These are phyloP conservation scores for Phytophthora quininea DNA, from an alignment of 352 stramenopile species.

Conservation along the genomic window DNA sequence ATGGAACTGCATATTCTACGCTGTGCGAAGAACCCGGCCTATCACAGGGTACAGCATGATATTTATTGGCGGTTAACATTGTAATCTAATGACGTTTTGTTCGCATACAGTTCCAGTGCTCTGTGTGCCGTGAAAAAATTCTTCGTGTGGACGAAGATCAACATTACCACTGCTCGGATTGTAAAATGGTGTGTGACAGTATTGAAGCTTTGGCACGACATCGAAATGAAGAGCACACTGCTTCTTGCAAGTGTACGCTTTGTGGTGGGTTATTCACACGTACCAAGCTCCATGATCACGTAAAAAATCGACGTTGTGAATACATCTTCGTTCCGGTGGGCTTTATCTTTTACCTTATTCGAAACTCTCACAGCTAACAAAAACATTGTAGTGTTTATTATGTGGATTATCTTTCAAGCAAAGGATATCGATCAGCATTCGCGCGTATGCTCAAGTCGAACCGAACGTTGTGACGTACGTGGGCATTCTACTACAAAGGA, in stretches of 20 bases:
- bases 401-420: conserved; percentile 60
- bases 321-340: conserved; percentile 36
- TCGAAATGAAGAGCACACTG: conserved; percentile 23
- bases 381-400: conserved; percentile 38
- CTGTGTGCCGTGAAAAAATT: conserved; percentile 35
- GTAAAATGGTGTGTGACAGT: conserved; percentile 28
- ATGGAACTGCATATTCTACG: conserved; percentile 50
- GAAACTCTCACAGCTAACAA: neutral
- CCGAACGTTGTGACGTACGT: conserved; percentile 57
- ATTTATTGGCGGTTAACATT: no score
- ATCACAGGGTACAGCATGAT: conserved; percentile 49
- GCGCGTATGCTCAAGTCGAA: conserved; percentile 55
- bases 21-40: conserved; percentile 49
- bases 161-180: conserved; percentile 54
- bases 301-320: conserved; percentile 20
- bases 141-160: conserved; percentile 28
- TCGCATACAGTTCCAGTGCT: conserved; percentile 45
- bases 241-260: conserved; percentile 28
- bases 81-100: neutral
- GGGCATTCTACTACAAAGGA: conserved; percentile 2
- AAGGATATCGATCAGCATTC: conserved; percentile 44
- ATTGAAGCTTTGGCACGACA: conserved; percentile 19
- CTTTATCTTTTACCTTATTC: neutral
- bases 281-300: conserved; percentile 27
- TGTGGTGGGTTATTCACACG: conserved; percentile 40